Evolutionary conservation across 179 eudicot species (phyloP).

Genomic region (Beta corolliflora): DNA sequence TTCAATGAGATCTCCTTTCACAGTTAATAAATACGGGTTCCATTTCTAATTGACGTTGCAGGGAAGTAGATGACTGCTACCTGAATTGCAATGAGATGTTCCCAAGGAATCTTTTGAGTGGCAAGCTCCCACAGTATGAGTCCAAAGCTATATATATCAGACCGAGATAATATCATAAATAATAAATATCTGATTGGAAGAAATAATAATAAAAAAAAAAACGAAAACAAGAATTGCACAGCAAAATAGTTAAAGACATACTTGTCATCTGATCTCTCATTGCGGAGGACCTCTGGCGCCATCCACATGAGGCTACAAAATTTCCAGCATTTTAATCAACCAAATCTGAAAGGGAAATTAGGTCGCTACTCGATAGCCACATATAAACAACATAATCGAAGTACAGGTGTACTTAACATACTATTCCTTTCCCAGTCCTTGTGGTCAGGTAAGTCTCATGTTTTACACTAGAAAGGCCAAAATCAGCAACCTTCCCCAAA

Average conservation of each 20-base stretch:
- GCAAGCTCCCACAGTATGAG: slow-evolving; percentile 95
- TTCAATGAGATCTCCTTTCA: too few relatives aligned
- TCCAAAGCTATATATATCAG: slow-evolving; percentile 93
- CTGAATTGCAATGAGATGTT: slow-evolving; percentile 95
- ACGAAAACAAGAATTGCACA: neutral
- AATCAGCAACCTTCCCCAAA: slow-evolving; percentile 82
- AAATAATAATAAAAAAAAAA: neutral
- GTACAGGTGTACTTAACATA: slow-evolving; percentile 31
- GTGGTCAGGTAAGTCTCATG: slow-evolving; percentile 81
- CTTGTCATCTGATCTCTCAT: slow-evolving; percentile 51
- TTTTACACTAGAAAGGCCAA: slow-evolving; percentile 95
- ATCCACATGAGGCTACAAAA: slow-evolving; percentile 56
- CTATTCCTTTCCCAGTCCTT: slow-evolving; percentile 95
- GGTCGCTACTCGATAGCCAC: slow-evolving; percentile 1
- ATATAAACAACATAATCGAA: slow-evolving; percentile 1
- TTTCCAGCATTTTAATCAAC: neutral
- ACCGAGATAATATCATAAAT: slow-evolving; percentile 41
- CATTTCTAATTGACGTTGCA: neutral
- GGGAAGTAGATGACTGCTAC: slow-evolving; percentile 36
- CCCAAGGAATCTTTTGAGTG: slow-evolving; percentile 96
- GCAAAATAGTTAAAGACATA: neutral
- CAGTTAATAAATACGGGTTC: neutral
- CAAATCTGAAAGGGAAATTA: neutral
- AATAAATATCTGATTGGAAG: neutral
- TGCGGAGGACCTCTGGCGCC: slow-evolving; percentile 58